A percentile compares a stretch with the other conserved stretches of the same genome.
Evolutionary conservation across 495 filamentous ascomycete species (phyloP).

Genomic region (Penicillium canescens): DNA sequence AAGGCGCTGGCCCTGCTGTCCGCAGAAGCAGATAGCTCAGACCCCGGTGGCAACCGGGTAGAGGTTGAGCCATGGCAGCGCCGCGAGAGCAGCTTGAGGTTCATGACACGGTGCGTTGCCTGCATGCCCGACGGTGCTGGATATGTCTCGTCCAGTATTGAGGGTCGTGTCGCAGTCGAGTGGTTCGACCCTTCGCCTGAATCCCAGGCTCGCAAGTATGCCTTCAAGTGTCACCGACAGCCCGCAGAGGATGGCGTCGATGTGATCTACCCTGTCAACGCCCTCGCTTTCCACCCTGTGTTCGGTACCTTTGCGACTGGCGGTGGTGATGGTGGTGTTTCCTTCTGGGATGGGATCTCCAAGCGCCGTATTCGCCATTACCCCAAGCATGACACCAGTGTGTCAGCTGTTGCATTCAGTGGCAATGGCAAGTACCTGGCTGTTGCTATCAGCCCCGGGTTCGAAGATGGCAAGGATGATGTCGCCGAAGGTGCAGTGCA

Average conservation of each 20-base stretch:
- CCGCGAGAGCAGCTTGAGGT: conserved; percentile 89
- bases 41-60: conserved; percentile 38
- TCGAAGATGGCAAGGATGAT: conserved; percentile 87
- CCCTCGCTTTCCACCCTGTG: conserved; percentile 86
- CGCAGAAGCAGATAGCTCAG: conserved; percentile 44
- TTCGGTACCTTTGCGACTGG: conserved; percentile 91
- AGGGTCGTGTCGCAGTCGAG: conserved; percentile 92
- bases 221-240: conserved; percentile 97
- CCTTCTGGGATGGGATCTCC: conserved; percentile 89
- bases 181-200: conserved; percentile 90
- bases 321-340: conserved; percentile 92
- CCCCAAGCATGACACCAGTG: conserved; percentile 74
- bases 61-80: conserved; percentile 82
- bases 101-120: conserved; percentile 89
- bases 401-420: conserved; percentile 76
- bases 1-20: conserved; percentile 57
- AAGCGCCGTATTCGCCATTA: conserved; percentile 92
- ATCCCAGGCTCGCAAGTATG: conserved; percentile 90
- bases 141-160: conserved; percentile 85
- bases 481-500: conserved; percentile 67
- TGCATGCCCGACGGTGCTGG: conserved; percentile 96
- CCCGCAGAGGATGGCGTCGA: conserved; percentile 65
- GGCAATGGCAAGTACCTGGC: conserved; percentile 80
- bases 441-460: conserved; percentile 82
- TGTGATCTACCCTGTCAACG: conserved; percentile 93